A percentile compares a stretch with the other conserved stretches of the same genome.
These are phyloP conservation scores for Thraustochytrium striatum DNA, from an alignment of 352 stramenopile species.

Conservation along the genomic window DNA sequence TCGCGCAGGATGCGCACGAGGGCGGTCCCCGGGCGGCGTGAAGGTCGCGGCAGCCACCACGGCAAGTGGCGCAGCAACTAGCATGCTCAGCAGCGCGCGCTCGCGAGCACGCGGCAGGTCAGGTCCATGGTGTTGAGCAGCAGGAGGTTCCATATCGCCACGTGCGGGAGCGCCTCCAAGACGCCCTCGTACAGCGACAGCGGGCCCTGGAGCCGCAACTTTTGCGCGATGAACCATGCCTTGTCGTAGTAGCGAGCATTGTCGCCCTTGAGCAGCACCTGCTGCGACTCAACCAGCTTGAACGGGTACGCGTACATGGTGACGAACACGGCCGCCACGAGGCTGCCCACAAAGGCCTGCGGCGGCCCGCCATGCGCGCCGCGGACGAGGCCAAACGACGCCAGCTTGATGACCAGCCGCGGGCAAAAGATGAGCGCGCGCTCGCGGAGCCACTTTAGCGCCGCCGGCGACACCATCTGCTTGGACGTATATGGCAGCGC, in stretches of 20 bases:
- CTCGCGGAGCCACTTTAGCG: neutral
- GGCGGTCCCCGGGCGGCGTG: neutral
- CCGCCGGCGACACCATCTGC: neutral
- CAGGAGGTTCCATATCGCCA: neutral
- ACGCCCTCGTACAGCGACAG: neutral
- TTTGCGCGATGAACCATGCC: neutral
- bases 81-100: neutral
- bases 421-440: neutral
- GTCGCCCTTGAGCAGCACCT: neutral
- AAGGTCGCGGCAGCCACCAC: neutral
- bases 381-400: neutral
- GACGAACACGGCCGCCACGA: neutral
- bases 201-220: neutral
- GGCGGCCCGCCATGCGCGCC: neutral
- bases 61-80: neutral
- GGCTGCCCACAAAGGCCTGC: neutral
- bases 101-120: neutral
- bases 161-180: neutral
- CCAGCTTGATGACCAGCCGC: neutral
- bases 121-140: neutral
- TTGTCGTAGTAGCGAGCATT: neutral
- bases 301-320: constrained; percentile 6
- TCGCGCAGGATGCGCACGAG: neutral
- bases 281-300: neutral
- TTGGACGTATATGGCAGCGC: neutral